Evolutionary conservation across 2,329 filamentous ascomycete genomes (phyloP).

Genomic region (Aspergillus sp.): DNA sequence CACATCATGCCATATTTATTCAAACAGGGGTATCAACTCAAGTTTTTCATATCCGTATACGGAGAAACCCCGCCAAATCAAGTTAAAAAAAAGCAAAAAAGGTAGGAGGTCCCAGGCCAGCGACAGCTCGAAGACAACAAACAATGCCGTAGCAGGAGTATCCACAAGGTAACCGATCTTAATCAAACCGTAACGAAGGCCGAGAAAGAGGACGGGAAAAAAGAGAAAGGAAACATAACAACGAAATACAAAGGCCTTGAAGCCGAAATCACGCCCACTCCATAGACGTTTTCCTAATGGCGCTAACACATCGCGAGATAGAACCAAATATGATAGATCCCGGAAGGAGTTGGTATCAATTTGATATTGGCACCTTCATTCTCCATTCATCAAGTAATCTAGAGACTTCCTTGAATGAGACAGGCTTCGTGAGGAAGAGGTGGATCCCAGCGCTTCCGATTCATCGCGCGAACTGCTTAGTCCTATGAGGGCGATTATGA

Average conservation of each 20-base stretch:
- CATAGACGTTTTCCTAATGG: not conserved
- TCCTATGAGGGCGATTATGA: conserved; percentile 36
- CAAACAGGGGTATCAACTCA: conserved; percentile 21
- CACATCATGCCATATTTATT: conserved; percentile 2
- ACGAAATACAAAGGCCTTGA: not conserved
- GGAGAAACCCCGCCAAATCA: conserved; percentile 7
- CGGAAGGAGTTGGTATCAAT: not conserved
- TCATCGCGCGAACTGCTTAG: too few species aligned
- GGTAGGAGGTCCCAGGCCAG: not conserved
- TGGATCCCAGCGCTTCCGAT: conserved; percentile 46
- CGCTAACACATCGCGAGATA: not conserved
- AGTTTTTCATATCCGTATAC: conserved; percentile 13
- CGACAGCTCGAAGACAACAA: not conserved
- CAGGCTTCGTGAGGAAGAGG: conserved; percentile 49
- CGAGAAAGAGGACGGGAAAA: not conserved
- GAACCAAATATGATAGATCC: not conserved
- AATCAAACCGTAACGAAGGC: not conserved
- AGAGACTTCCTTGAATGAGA: conserved; percentile 45
- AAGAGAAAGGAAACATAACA: not conserved
- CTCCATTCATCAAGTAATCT: conserved; percentile 39
- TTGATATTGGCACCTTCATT: not conserved
- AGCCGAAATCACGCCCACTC: not conserved
- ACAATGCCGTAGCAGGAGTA: not conserved
- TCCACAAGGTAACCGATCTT: not conserved
- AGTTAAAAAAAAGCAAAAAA: not conserved